Evolutionary conservation across 306 rosid species (phyloP), one percentile per base, ranked within the genome.

Genomic region (Medicago lupulina): DNA sequence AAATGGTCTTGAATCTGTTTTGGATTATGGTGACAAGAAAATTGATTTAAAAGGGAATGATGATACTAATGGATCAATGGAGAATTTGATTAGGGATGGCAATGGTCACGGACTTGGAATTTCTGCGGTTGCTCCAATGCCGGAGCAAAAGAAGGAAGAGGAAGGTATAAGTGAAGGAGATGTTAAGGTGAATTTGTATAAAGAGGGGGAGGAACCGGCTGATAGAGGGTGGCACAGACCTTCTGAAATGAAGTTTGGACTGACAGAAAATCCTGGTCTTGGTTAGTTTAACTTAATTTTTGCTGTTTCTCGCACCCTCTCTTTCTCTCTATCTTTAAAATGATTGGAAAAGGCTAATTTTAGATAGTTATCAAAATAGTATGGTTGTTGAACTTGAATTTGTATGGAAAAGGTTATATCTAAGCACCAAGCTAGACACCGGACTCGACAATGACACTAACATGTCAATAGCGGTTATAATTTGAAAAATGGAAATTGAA

Each of bases 231-330:
- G 92, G 88, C 77, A 60, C 6, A 71, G 82, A 68, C 78, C 81
- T 1, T 75, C 89, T 13, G 81, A 67, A 50, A 83, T 93, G 86
- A 93, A 88, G 79, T 81, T 86, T 57, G 92, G 98, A 28, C 85
- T 87, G 39, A 84, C 88, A 44, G 93, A 89, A 44, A 87, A 89
- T 82, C 97, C 92, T 41, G 85, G 93, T 68, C 53, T 83, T 43
- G 97, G 98, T 93, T 73, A 83, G 91, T 87, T 39, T 38, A 75
- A 76, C 28, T 9, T 70, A 28, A 34, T 25, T 65, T 46, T 61
- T 77, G 1, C 0, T 71, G 71, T 53, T 64, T 64, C 62, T 62
- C 23, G 21, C 43, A 12, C 11, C 3, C 31, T 28, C 31, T 28
- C 31, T 28, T 0, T 28, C 28, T 25, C 28, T 25, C 28, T 25